Evolutionary conservation across 345 rosid genomes (phyloP).

Genomic region (thale cress (Arabidopsis thaliana)): TAIR10.1 NC_003074.8:2933501-2934000

Average conservation of each 20-base stretch:
- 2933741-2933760: conserved; percentile 74
- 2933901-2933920: conserved; percentile 89
- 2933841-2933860: conserved; percentile 91
- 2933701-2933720: conserved; percentile 94
- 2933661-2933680: conserved; percentile 86
- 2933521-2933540: conserved; percentile 82
- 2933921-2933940: conserved; percentile 97
- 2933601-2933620: conserved; percentile 75
- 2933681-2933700: conserved; percentile 90
- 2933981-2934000: conserved; percentile 77
- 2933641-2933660: conserved; percentile 82
- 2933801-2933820: conserved; percentile 73
- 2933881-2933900: conserved; percentile 77
- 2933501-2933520: conserved; percentile 77
- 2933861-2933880: conserved; percentile 85
- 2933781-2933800: conserved; percentile 66
- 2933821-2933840: conserved; percentile 87
- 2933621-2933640: conserved; percentile 82
- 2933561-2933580: conserved; percentile 79
- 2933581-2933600: conserved; percentile 90
- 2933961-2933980: conserved; percentile 87
- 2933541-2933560: conserved; percentile 74
- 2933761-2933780: conserved; percentile 58
- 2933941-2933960: conserved; percentile 72
- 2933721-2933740: conserved; percentile 83